Evolutionary conservation across 306 rosid genomes (phyloP), one percentile per base, ranked within the genome.

Genomic region (Aeschynomene evenia): DNA sequence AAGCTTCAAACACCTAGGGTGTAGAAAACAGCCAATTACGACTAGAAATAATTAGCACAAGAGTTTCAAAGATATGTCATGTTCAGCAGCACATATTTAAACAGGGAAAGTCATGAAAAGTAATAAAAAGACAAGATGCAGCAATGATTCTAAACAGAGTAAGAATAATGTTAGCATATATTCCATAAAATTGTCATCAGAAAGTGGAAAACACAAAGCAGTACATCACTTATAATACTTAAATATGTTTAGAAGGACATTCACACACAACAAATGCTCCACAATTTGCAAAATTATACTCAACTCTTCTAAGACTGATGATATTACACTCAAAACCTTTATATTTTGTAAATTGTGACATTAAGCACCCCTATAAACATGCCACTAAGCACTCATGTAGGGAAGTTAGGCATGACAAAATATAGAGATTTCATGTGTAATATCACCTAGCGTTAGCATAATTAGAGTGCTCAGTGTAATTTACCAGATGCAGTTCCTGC

Each of bases 21-120:
- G 34, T 9, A 33, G 22, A 0, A 33, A 39, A 4, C 55, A 26
- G 36, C 21, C 16, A 37, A 58, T 18, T 18, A 57, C 45, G 77
- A 37, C 51, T n/a, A 50, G 23, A 48, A 68, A 50, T 71, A 22
- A 16, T 64, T 39, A 59, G 74, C 73, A 77, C 62, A 62, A 68
- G 51, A 52, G 39, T 71, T 53, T 59, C 6, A 14, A 77, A 66
- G 71, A 77, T 45, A 57, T 50, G 51, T 19, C 52, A 43, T 53
- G 45, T 55, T 71, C 31, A 7, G 49, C 12, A 45, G 54, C 60
- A 74, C 51, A 55, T 21, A 77, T 37, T 55, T 63, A 23, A 63
- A 53, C 37, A 34, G 70, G 51, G 6, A 70, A 37, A 34, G 33
- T 18, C 69, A 51, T 51, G 14, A 52, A 31, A 16, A 29, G 55